Evolutionary conservation across 208 protist species (phyloP), one percentile per base, ranked within the genome.

Genomic region (Leishmania arabica): DNA sequence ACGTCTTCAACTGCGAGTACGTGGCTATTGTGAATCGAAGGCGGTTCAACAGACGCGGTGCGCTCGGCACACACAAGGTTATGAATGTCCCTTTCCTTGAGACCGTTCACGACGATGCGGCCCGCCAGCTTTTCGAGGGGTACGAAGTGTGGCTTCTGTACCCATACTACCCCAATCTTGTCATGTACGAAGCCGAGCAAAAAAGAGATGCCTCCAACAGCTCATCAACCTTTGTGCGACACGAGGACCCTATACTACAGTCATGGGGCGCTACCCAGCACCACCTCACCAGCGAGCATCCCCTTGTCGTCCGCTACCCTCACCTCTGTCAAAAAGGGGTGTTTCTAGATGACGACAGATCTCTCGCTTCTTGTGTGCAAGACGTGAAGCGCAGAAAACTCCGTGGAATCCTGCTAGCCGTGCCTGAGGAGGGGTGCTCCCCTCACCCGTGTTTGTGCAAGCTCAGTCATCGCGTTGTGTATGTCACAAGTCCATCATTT

Each of bases 1-100:
- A 97, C 62, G 94, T 75, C 1, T 97, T 92, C 72, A 97, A 97
- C 65, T 95, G 89, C 70, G 94, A 95, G 42, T 42, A 85, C 66
- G 78, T 95, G 45, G 82, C 90, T 60, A 80, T 97, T 3, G 62
- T 97, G 15, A 90, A 94, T 56, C 89, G 94, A 15, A 73, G 84
- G 4, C 91, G 92, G 49, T 95, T 94, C 79, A 97, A 90, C 66
- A 75, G 89, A 6, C 88, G 94, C 49, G 94, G 94, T 8, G 90
- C 94, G 11, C 71, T 97, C 19, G 94, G 94, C 5, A 95, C 91
- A 27, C 86, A 97, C 15, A 84, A 95, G 45, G 47, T 95, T 11
- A 37, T 92, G 1, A 49, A 90, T 37, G 77, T 92, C 0, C 40
- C 34, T 24, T 96, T 86, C 78, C 75, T 86, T 24, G 9, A 73